Percentiles rank a stretch among this genome's conserved stretches.
Evolutionary conservation across 306 rosid species (phyloP).

Genomic region (Cicer arietinum): DNA sequence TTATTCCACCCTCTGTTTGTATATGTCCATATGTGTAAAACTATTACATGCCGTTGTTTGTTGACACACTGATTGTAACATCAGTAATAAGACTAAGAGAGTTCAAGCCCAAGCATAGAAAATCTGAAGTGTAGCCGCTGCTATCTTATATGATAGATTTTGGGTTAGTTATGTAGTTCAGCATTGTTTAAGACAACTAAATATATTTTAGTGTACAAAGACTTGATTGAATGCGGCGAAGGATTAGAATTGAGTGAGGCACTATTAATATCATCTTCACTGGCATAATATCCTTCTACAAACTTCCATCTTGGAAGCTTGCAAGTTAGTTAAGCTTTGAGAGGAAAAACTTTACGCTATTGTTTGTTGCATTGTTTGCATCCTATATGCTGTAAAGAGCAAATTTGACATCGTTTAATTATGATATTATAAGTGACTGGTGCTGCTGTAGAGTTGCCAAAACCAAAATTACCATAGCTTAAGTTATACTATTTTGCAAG

Average conservation of each 20-base stretch:
- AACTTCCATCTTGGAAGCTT: slow-evolving; percentile 17
- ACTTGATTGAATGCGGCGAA: slow-evolving; percentile 23
- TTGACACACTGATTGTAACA: slow-evolving; percentile 20
- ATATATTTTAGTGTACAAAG: slow-evolving; percentile 23
- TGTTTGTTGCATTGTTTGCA: slow-evolving; percentile 22
- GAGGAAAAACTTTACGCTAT: slow-evolving; percentile 8
- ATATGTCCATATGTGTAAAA: slow-evolving; percentile 10
- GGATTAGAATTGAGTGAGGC: slow-evolving; percentile 25
- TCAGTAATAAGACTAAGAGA: slow-evolving; percentile 6
- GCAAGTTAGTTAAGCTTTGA: slow-evolving; percentile 17
- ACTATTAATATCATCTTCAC: slow-evolving; percentile 13
- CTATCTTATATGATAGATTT: slow-evolving; percentile 27
- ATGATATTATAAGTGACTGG: slow-evolving; percentile 7
- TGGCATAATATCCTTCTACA: neutral
- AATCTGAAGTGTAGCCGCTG: slow-evolving; percentile 19
- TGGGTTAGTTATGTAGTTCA: slow-evolving; percentile 23
- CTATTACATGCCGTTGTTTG: slow-evolving; percentile 35
- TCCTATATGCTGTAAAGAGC: slow-evolving; percentile 13
- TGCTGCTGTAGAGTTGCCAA: slow-evolving; percentile 21
- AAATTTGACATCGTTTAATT: slow-evolving; percentile 13
- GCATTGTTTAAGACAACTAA: slow-evolving; percentile 21
- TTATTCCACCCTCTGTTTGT: slow-evolving; percentile 24
- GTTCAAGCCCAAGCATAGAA: slow-evolving; percentile 17
- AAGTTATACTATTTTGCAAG: slow-evolving; percentile 11
- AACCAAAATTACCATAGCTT: neutral